phyloP scores from a whole-genome alignment of 345 rosid species.

The Hypericum androsaemum region DNA sequence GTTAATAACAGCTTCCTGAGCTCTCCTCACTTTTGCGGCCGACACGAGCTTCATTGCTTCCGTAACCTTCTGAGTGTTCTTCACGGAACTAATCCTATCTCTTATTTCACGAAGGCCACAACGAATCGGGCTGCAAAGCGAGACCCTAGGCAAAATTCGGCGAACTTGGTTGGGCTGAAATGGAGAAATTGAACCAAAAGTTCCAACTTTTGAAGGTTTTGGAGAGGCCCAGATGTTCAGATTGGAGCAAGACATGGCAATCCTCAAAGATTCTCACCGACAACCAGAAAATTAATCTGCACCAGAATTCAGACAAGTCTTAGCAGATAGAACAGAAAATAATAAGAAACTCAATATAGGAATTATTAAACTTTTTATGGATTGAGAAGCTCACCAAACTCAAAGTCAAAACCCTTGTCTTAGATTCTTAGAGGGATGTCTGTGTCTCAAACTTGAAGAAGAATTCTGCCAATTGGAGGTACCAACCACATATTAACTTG shows the following conservation, averaged over 20 bases:
- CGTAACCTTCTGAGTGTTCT: constrained; percentile 57
- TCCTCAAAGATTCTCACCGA: too few relatives aligned
- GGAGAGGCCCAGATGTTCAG: constrained; percentile 20
- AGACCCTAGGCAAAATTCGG: constrained; percentile 7
- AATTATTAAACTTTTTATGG: too few relatives aligned
- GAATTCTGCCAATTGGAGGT: too few relatives aligned
- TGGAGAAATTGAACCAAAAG: constrained; percentile 10
- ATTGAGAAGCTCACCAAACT: too few relatives aligned
- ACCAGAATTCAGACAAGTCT: too few relatives aligned
- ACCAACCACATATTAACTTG: too few relatives aligned
- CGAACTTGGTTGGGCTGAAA: constrained; percentile 25
- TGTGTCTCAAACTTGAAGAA: too few relatives aligned
- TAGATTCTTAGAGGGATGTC: too few relatives aligned
- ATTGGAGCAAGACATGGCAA: constrained; percentile 28
- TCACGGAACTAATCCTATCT: constrained; percentile 47
- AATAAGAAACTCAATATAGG: too few relatives aligned
- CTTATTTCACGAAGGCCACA: constrained; percentile 58
- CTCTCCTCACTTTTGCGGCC: constrained; percentile 68
- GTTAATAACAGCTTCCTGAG: constrained; percentile 80
- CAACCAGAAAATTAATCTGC: too few relatives aligned
- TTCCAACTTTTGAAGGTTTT: constrained; percentile 16
- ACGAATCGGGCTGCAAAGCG: constrained; percentile 14
- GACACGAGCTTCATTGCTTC: constrained; percentile 86
- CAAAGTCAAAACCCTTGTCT: too few relatives aligned
- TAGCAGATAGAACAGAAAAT: too few relatives aligned